Evolutionary conservation across 306 rosid species (phyloP).

Genomic region (Lotus japonicus): DNA sequence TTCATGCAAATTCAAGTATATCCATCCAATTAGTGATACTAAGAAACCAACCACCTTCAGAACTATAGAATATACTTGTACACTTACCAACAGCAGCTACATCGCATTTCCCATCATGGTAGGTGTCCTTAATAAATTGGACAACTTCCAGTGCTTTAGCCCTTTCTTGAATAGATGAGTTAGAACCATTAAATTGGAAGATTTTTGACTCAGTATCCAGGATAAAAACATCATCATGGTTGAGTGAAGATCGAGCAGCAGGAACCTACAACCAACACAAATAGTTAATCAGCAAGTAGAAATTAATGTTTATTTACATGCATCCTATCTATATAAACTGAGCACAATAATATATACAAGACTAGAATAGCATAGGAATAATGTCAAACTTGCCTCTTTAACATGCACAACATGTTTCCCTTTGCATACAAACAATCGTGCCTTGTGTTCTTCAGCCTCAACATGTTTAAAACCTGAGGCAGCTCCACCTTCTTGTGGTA

Average conservation of each 20-base stretch:
- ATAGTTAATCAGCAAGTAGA: conserved; percentile 19
- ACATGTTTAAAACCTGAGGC: conserved; percentile 91
- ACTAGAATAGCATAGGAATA: conserved; percentile 20
- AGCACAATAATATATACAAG: conserved; percentile 14
- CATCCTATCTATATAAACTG: background rate
- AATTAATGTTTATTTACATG: conserved; percentile 9
- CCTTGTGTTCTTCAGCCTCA: conserved; percentile 76
- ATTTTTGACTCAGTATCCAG: conserved; percentile 88
- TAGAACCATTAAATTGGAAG: conserved; percentile 93
- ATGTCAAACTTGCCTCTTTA: conserved; percentile 73
- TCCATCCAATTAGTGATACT: conserved; percentile 26
- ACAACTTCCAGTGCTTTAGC: conserved; percentile 97
- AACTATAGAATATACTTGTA: conserved; percentile 5
- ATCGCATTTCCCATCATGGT: conserved; percentile 94
- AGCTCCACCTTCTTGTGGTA: conserved; percentile 94
- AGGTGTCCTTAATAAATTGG: conserved; percentile 85
- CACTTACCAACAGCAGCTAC: conserved; percentile 91
- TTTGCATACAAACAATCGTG: conserved; percentile 71
- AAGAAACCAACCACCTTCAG: conserved; percentile 19
- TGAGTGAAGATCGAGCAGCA: conserved; percentile 82
- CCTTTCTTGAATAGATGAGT: conserved; percentile 96
- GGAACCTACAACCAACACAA: conserved; percentile 59
- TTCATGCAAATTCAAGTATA: conserved; percentile 31
- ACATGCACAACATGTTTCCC: conserved; percentile 97
- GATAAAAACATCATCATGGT: conserved; percentile 87